A percentile compares a stretch with the other conserved stretches of the same genome.
Evolutionary conservation across 73 alveolate species (phyloP).

Genomic region (Blepharisma stoltei): DNA sequence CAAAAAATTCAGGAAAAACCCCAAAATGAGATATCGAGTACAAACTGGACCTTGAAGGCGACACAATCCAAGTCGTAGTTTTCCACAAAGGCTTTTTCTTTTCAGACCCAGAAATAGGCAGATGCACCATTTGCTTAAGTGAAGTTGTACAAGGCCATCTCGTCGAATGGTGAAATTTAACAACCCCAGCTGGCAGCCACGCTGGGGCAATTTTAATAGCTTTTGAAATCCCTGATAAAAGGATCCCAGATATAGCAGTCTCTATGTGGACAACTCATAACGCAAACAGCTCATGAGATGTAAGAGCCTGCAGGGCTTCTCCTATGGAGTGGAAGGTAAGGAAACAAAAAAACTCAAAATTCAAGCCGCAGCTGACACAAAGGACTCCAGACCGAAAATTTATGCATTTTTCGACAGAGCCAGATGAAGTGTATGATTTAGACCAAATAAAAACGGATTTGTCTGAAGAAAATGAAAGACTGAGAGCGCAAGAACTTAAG

Average conservation of each 20-base stretch:
- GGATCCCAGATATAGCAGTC: neutral
- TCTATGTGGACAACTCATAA: neutral
- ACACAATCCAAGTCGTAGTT: neutral
- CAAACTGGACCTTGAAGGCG: neutral
- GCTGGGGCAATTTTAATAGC: neutral
- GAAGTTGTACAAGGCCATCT: conserved; percentile 8
- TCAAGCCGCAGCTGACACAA: neutral
- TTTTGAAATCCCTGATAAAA: neutral
- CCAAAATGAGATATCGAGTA: conserved; percentile 10
- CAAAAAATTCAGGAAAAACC: neutral
- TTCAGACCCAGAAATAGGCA: conserved; percentile 9
- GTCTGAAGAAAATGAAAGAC: neutral
- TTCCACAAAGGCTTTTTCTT: conserved; percentile 25
- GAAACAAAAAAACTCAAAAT: neutral
- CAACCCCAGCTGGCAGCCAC: neutral
- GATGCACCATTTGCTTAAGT: neutral
- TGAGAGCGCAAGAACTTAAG: neutral
- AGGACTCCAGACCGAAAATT: neutral
- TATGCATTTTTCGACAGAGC: neutral
- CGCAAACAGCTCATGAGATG: conserved; percentile 1
- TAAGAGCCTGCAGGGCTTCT: neutral
- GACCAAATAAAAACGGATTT: neutral
- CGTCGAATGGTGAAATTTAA: conserved; percentile 4
- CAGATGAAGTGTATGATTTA: neutral
- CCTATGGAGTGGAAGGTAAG: neutral